phyloP scores from a whole-genome alignment of 2,329 filamentous ascomycete species.

The Pochonia chlamydosporia region DNA sequence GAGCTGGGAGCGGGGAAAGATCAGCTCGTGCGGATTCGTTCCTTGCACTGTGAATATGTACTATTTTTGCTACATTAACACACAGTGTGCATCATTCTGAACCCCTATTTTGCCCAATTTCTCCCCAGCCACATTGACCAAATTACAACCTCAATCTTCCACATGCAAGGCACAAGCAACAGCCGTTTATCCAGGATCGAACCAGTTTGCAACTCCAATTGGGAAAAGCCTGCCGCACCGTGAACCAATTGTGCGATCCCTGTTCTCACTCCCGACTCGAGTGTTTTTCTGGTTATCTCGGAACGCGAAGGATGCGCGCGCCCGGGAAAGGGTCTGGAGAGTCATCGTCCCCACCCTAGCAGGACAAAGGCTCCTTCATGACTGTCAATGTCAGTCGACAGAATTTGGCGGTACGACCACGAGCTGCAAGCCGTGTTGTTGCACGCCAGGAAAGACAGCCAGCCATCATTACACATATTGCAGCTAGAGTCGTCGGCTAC shows the following conservation, averaged over 20 bases:
- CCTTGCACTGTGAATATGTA: background rate
- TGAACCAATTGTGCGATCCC: background rate
- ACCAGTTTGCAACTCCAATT: background rate
- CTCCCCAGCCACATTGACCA: slow-evolving; percentile 1
- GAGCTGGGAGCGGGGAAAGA: background rate
- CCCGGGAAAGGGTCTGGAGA: background rate
- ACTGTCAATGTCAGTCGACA: too few relatives aligned
- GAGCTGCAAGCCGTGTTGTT: too few relatives aligned
- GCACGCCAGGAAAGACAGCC: too few relatives aligned
- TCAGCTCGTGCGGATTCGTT: background rate
- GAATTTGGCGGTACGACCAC: too few relatives aligned
- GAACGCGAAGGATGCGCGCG: background rate
- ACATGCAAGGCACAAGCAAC: background rate
- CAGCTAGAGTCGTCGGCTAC: too few relatives aligned
- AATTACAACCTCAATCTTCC: slow-evolving; percentile 6
- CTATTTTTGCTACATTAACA: fast-evolving
- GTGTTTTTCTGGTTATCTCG: background rate
- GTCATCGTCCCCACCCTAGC: slow-evolving; percentile 13
- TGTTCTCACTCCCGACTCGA: background rate
- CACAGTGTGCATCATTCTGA: background rate
- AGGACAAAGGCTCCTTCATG: too few relatives aligned
- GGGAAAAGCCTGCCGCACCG: background rate
- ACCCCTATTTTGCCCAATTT: slow-evolving; percentile 6
- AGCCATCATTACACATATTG: too few relatives aligned
- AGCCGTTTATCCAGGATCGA: background rate